These are phyloP conservation scores for Geosmithia putterillii DNA, from an alignment of 2,329 filamentous ascomycete species.

Conservation along the genomic window DNA sequence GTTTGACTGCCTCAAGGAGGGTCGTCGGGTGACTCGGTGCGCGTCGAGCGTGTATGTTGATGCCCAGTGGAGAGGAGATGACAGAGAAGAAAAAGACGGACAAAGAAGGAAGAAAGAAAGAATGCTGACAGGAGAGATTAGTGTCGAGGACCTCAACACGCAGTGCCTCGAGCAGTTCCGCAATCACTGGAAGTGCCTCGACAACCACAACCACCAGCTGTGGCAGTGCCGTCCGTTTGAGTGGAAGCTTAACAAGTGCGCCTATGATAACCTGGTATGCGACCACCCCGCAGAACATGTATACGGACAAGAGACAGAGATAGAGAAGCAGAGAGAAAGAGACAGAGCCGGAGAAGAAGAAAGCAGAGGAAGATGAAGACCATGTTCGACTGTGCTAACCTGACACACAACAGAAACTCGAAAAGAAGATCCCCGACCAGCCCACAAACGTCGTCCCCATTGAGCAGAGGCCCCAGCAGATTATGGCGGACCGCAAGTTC, in stretches of 20 bases:
- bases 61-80: too few relatives aligned
- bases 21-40: slow-evolving; percentile 90
- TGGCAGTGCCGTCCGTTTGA: slow-evolving; percentile 89
- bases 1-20: slow-evolving; percentile 91
- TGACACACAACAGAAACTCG: slow-evolving; percentile 49
- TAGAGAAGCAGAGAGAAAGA: neutral
- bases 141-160: slow-evolving; percentile 91
- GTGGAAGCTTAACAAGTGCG: slow-evolving; percentile 86
- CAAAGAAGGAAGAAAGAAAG: neutral
- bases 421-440: slow-evolving; percentile 68
- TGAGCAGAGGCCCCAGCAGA: slow-evolving; percentile 56
- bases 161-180: slow-evolving; percentile 86
- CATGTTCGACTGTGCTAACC: too few relatives aligned
- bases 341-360: neutral
- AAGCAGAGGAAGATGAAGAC: too few relatives aligned
- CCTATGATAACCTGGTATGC: slow-evolving; percentile 88
- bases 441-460: slow-evolving; percentile 59
- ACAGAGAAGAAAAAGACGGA: neutral
- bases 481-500: slow-evolving; percentile 43
- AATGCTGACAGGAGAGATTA: slow-evolving; percentile 19
- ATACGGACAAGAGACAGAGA: neutral
- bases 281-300: neutral
- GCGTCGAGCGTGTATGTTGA: slow-evolving; percentile 81
- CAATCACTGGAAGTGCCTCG: slow-evolving; percentile 87
- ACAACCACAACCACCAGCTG: slow-evolving; percentile 94